Percentiles rank a stretch among this genome's conserved stretches.
Evolutionary conservation across 2,329 filamentous ascomycete species (phyloP).

Genomic region (Blumeria graminis): DNA sequence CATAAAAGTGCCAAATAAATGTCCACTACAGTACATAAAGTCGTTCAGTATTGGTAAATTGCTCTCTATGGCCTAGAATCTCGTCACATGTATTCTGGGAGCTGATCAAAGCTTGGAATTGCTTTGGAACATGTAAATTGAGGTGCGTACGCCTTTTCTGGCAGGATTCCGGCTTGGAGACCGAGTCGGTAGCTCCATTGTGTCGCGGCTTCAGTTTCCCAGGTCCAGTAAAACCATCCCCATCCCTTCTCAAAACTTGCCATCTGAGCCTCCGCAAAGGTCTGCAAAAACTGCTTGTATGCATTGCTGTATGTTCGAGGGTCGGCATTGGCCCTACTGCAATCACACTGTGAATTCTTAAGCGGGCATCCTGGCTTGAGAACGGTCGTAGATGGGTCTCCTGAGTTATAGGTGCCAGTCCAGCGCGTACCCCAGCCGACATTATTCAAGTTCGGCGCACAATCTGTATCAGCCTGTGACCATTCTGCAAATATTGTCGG

Average conservation of each 20-base stretch:
- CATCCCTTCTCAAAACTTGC: slow-evolving; percentile 72
- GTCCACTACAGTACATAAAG: too few species aligned
- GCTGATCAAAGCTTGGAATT: slow-evolving; percentile 28
- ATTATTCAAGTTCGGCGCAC: slow-evolving; percentile 65
- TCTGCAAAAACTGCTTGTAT: slow-evolving; percentile 68
- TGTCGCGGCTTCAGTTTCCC: slow-evolving; percentile 64
- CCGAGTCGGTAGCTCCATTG: slow-evolving; percentile 88
- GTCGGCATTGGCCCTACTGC: slow-evolving; percentile 51
- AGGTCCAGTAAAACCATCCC: slow-evolving; percentile 99
- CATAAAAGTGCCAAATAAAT: too few species aligned
- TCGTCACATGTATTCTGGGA: slow-evolving; percentile 21
- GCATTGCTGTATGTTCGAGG: slow-evolving; percentile 38
- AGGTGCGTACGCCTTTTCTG: slow-evolving; percentile 43
- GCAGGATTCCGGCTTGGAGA: slow-evolving; percentile 53
- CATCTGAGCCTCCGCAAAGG: slow-evolving; percentile 94
- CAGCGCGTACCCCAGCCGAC: slow-evolving; percentile 72
- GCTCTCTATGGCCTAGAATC: too few species aligned
- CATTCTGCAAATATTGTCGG: slow-evolving; percentile 91
- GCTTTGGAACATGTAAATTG: slow-evolving; percentile 36
- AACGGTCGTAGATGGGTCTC: slow-evolving; percentile 10
- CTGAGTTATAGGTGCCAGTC: slow-evolving; percentile 51
- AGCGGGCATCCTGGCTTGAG: slow-evolving; percentile 52
- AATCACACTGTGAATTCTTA: slow-evolving; percentile 40
- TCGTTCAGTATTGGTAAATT: too few species aligned
- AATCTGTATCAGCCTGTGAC: slow-evolving; percentile 95